Conservation (phyloP, 768 basidiomycete species). For the Pisolithus marmoratus region DNA sequence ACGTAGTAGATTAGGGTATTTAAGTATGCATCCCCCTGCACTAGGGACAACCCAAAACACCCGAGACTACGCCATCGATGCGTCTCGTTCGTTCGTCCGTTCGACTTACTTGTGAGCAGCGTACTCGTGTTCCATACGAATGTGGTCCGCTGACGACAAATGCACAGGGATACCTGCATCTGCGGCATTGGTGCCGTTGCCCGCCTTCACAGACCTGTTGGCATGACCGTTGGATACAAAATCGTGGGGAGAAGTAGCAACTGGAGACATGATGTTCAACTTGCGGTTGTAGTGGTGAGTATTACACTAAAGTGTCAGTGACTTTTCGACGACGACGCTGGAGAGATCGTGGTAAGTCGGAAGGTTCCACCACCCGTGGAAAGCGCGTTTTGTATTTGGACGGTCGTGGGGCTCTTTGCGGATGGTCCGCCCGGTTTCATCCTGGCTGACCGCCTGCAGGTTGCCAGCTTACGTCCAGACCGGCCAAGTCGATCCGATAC, state of each 20-base stretch:
- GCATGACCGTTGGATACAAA: slow-evolving; percentile 8
- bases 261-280: slow-evolving; percentile 19
- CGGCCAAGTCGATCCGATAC: neutral
- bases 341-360: too few relatives aligned
- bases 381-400: too few relatives aligned
- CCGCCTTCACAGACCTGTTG: slow-evolving; percentile 12
- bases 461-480: neutral
- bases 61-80: neutral
- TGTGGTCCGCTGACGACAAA: slow-evolving; percentile 62
- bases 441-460: neutral
- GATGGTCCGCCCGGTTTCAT: neutral
- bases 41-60: slow-evolving; percentile 10
- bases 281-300: neutral
- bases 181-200: neutral
- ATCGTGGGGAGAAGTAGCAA: slow-evolving; percentile 9
- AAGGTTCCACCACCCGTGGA: too few relatives aligned
- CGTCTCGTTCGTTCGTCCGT: neutral
- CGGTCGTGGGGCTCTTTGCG: neutral
- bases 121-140: slow-evolving; percentile 74
- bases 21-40: slow-evolving; percentile 2
- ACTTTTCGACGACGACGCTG: too few relatives aligned
- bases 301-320: neutral
- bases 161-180: slow-evolving; percentile 10
- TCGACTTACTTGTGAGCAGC: slow-evolving; percentile 83
- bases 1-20: neutral